Evolutionary conservation across 2,329 filamentous ascomycete species (phyloP), one percentile per base, ranked within the genome.

Genomic region (Neofusicoccum umdonicola): DNA sequence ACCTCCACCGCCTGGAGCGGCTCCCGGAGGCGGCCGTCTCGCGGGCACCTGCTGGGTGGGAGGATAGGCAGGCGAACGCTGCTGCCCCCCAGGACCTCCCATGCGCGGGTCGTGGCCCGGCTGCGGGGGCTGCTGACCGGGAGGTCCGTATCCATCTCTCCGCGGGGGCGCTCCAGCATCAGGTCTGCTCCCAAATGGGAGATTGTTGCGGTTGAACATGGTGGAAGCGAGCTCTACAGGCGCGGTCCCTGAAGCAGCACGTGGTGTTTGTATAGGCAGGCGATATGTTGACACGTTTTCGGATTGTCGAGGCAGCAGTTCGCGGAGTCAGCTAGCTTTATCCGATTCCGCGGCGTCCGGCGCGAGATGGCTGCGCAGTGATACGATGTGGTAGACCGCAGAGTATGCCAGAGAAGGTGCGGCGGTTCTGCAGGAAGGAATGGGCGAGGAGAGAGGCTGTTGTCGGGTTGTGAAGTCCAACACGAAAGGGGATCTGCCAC

Each of bases 201-300:
- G 72, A 66, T 83, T 82, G 71, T 82, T 81, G 67, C 84, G 82
- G 72, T 85, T 86, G 73, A 87, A 87, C 85, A 87, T 87, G 58
- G n/a, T 63, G 11, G 56, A n/a, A 5, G 11, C 22, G 4, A 15
- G 39, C 3, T 60, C 13, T 37, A 17, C 39, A 13, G 42, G 15
- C 27, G 12, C 13, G 31, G n/a, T 7, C 13, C 9, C 41, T 42
- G 27, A 7, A 15, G 42, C 4, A 50, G 11, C 19, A 34, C 13
- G 45, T 22, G 44, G 19, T 9, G 3, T 61, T n/a, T 62, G 41
- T 62, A 15, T 51, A 13, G 17, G 47, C 42, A 31, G 41, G 22
- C 19, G 34, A 27, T 51, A 34, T 62, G 58, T 62, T 62, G 58
- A 44, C 58, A 62, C 58, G 58, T 62, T 62, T 62, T 39, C 58